These are phyloP conservation scores for Tulasnella sp. DNA, from an alignment of 768 basidiomycete species.

Conservation along the genomic window DNA sequence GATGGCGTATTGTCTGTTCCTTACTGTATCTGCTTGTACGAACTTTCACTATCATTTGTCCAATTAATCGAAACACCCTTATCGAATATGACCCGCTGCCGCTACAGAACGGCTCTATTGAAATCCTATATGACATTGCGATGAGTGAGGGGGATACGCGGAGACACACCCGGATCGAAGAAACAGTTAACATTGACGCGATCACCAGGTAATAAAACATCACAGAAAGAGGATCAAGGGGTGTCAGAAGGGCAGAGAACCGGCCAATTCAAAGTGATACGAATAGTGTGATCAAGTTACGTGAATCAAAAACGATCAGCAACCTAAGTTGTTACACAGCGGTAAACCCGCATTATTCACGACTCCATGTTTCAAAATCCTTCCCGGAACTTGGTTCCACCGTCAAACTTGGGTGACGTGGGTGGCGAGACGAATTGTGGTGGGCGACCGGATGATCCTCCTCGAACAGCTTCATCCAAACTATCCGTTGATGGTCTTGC, in stretches of 20 bases:
- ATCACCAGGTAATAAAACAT: not conserved
- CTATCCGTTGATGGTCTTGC: conserved; percentile 28
- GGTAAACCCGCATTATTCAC: not conserved
- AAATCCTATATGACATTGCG: not conserved
- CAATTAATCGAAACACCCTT: not conserved
- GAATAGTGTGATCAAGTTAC: not conserved
- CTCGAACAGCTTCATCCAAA: conserved; percentile 27
- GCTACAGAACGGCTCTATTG: not conserved
- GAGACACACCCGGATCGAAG: not conserved
- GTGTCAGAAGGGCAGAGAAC: not conserved
- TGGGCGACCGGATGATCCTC: not conserved
- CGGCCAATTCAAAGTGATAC: not conserved
- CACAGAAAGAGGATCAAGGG: not conserved
- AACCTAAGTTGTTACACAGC: not conserved
- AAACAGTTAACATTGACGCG: not conserved
- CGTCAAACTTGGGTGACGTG: not conserved
- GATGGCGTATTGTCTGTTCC: not conserved
- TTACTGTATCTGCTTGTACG: conserved; percentile 9
- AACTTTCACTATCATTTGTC: not conserved
- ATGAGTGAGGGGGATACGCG: not conserved
- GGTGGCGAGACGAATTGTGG: conserved; percentile 12
- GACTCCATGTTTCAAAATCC: not conserved
- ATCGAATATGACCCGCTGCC: not conserved
- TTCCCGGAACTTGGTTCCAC: conserved; percentile 18
- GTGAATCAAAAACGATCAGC: not conserved